Evolutionary conservation across 2,329 filamentous ascomycete genomes (phyloP), one percentile per base, ranked within the genome.

Genomic region (Fusarium sp.): DNA sequence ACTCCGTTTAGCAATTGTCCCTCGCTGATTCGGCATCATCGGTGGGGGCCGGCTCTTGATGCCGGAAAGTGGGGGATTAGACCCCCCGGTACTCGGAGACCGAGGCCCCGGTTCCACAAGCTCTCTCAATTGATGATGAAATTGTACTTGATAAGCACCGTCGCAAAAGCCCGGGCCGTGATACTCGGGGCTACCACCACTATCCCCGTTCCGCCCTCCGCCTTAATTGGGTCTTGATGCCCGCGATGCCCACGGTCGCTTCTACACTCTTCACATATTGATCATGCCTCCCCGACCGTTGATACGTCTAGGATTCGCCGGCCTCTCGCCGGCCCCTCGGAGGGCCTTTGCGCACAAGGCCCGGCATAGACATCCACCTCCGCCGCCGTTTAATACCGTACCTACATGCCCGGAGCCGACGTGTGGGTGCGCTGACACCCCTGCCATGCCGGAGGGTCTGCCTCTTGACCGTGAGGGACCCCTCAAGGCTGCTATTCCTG

Each of bases 401-500:
- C 77, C 82, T 65, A 84, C 85, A 62, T 98, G 95, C 79, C 95
- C 95, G 3, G 87, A 91, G 38, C 91, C 95, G 73, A 94, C 91
- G 73, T 98, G 95, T 83, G 82, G 87, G 14, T 98, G 95, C 82
- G 89, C 91, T n/a, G 84, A 89, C 2, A 92, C 87, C 64, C 91
- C 93, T 0, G 74, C 83, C 14, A 88, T 93, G 84, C 92, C 92
- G 1, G 84, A 88, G 9, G 91, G 90, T 5, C 86, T 97, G 18
- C 90, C 92, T 25, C 95, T 98, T 63, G 95, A 98, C 80, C 87
- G 88, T 77, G 88, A 90, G 70, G 89, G 89, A 42, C 87, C 89
- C 20, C 85, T 98, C 50, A 92, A 93, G 79, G 94, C 94, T 14
- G 92, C 93, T 7, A 95, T 98, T 84, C 87, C 93, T 2, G 86